Conservation (phyloP, 495 filamentous ascomycete genomes). For the Delitschia confertaspora region DNA sequence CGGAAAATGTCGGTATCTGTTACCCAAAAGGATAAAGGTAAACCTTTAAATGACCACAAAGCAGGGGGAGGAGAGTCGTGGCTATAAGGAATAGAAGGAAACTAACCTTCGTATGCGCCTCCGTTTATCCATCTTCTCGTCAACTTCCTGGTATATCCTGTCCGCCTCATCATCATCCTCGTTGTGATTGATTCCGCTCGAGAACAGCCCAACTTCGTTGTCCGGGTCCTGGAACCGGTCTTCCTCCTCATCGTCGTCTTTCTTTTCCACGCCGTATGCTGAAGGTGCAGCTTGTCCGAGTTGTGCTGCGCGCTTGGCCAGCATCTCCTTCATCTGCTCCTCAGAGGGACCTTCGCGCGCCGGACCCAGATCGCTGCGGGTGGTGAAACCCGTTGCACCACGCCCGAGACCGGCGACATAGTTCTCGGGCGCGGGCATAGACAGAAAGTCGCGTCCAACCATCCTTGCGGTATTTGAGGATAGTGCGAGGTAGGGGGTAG, state of each 20-base stretch:
- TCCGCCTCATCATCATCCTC: slow-evolving; percentile 96
- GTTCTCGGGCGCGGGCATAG: slow-evolving; percentile 87
- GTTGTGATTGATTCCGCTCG: slow-evolving; percentile 77
- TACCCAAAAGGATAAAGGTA: slow-evolving; percentile 36
- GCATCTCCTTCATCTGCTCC: slow-evolving; percentile 94
- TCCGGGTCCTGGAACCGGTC: slow-evolving; percentile 92
- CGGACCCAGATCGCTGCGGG: slow-evolving; percentile 90
- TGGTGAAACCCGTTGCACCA: slow-evolving; percentile 97
- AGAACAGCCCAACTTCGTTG: slow-evolving; percentile 92
- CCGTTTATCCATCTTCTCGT: slow-evolving; percentile 90
- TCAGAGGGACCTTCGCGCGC: slow-evolving; percentile 94
- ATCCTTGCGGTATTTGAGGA: slow-evolving; percentile 31
- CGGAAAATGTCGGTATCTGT: slow-evolving; percentile 74
- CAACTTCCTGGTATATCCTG: slow-evolving; percentile 86
- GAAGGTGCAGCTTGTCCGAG: slow-evolving; percentile 74
- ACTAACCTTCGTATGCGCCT: slow-evolving; percentile 87
- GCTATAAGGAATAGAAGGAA: slow-evolving; percentile 25
- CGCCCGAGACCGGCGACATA: slow-evolving; percentile 97
- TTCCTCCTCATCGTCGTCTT: slow-evolving; percentile 64
- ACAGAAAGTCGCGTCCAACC: slow-evolving; percentile 79
- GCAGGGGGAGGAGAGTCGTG: slow-evolving; percentile 15
- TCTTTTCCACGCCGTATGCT: slow-evolving; percentile 74
- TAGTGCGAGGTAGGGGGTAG: too few relatives aligned
- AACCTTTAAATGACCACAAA: slow-evolving; percentile 15
- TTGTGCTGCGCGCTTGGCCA: slow-evolving; percentile 80